Conservation (phyloP, 352 stramenopile species). For the Globisporangium cederbergense region DNA sequence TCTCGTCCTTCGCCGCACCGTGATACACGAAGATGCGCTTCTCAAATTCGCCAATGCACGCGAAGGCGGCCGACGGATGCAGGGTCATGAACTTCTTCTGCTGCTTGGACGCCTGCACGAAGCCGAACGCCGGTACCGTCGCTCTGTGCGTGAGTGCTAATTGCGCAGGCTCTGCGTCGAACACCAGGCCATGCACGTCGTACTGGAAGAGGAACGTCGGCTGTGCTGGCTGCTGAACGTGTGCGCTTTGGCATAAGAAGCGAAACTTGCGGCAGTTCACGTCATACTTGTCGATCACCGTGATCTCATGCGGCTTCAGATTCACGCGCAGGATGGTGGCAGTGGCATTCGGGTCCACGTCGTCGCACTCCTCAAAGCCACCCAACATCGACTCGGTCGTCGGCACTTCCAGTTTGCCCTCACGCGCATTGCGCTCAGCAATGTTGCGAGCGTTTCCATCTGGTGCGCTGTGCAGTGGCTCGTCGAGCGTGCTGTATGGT, state of each 20-base stretch:
- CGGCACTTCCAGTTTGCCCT: conserved; percentile 57
- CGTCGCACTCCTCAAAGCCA: conserved; percentile 81
- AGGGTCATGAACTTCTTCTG: conserved; percentile 84
- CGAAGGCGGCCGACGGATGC: conserved; percentile 45
- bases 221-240: conserved; percentile 7
- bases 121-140: conserved; percentile 76
- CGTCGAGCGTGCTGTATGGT: conserved; percentile 68
- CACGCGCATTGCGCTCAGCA: conserved; percentile 12
- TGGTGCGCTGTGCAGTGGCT: conserved; percentile 40
- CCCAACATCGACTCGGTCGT: conserved; percentile 76
- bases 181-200: conserved; percentile 78
- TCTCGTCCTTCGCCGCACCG: conserved; percentile 22
- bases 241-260: conserved; percentile 44
- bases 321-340: conserved; percentile 50
- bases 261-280: conserved; percentile 72
- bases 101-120: conserved; percentile 85
- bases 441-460: conserved; percentile 24
- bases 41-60: conserved; percentile 76
- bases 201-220: conserved; percentile 71
- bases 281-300: conserved; percentile 41
- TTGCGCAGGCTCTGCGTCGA: conserved; percentile 21
- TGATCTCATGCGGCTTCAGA: conserved; percentile 21
- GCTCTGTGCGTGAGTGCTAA: conserved; percentile 39
- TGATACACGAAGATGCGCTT: conserved; percentile 77
- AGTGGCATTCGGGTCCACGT: conserved; percentile 68